Evolutionary conservation across 2,329 filamentous ascomycete species (phyloP), one percentile per base, ranked within the genome.

Genomic region (Xylaria sp.): DNA sequence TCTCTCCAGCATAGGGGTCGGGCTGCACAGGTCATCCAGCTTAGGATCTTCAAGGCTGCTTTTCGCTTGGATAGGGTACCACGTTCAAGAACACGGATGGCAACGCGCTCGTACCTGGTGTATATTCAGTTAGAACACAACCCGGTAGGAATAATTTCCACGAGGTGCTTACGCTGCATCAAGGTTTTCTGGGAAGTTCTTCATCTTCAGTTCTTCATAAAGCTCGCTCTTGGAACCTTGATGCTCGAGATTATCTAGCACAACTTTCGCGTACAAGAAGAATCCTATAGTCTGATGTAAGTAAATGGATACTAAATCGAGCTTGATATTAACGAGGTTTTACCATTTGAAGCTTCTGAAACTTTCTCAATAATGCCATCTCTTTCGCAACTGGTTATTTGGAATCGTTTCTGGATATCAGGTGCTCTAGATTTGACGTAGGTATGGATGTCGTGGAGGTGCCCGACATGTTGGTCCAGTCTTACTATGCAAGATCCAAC

Each of bases 191-290:
- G 57, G 61, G 38, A 63, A 62, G 16, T 56, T 62, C n/a, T n/a
- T n/a, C 2, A 55, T 52, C 17, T 46, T 16, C 8, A 63, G 44
- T 29, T 63, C 61, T 8, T 53, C 13, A 20, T 60, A 52, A 9
- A 65, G 41, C 9, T 61, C 75, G 17, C 39, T 44, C 7, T 8
- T 7, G 0, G 56, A 57, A 2, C 44, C 49, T 49, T 63, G 62
- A 5, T 34, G 18, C 7, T 57, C 40, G 8, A 65, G 61, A 20
- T 65, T 63, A 18, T 60, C 49, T 26, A 63, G 39, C 16, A 65
- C 62, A n/a, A 65, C 29, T 29, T 59, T 65, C 0, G 46, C 57
- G 24, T 63, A 65, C 9, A 63, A 29, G 19, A 65, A 65, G 61
- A 59, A 56, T 4, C 48, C 56, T 59, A 13, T n/a, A 11, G 11